Evolutionary conservation across 163 green algal species (phyloP), one percentile per base, ranked within the genome.

Genomic region (Chlorella variabilis): DNA sequence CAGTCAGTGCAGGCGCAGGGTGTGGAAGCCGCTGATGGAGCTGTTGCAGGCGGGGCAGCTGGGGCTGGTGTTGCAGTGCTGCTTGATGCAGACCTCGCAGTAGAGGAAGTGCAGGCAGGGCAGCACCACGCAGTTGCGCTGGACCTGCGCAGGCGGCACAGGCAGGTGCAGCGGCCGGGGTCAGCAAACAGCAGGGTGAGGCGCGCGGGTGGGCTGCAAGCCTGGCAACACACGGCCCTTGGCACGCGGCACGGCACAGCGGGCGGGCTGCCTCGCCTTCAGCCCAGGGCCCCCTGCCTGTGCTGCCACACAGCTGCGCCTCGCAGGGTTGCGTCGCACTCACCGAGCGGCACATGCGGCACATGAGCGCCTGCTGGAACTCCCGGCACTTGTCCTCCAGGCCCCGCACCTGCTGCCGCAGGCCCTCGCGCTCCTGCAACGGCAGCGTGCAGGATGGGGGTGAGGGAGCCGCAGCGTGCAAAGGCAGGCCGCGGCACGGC

Each of bases 41-140:
- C 38, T 45, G 58, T 70, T 74, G 82, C 82, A 86, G 48, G 61
- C 77, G 9, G 82, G 82, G 71, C 82, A 86, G 75, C 17, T 65
- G 45, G 63, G 71, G 48, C 23, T 83, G 61, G 48, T 15, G 68
- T 39, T 36, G 71, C 82, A 86, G 71, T 83, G 82, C 63, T 73
- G 20, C 75, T 86, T 79, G 49, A 86, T 75, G 71, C 82, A 86
- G 31, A n/a, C 39, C 68, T 86, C 82, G 61, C 82, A 86, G 77
- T 76, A 86, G 49, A 76, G 63, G 63, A 86, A 86, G 77, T 86
- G 82, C 33, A 86, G 63, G 77, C 82, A 86, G 59, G 82, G 82
- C 27, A 86, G 82, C 48, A 82, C 82, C 38, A 86, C 82, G 48
- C 82, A 86, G 74, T 86, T 86, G 20, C 82, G 71, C 31, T 61